Evolutionary conservation across 2,329 filamentous ascomycete genomes (phyloP), one percentile per base, ranked within the genome.

Genomic region (Clarireedia homoeocarpa): DNA sequence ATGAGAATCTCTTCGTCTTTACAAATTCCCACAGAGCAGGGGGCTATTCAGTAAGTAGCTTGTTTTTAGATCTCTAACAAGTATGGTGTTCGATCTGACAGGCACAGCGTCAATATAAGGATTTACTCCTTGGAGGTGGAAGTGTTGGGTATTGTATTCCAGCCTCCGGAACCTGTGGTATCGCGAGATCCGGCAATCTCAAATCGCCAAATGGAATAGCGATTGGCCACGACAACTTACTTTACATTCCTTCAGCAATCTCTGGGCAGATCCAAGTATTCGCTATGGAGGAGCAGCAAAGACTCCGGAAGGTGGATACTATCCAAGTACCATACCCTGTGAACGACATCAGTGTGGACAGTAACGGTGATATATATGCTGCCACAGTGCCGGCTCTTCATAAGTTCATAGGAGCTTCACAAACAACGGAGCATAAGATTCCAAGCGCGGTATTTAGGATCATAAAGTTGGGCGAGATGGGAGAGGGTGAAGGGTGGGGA

Each of bases 301-400:
- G 17, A n/a, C 56, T 69, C 2, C 50, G 57, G n/a, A 51, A 62
- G 23, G 40, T 65, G 49, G 65, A 63, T 47, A 61, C 59, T 2
- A 69, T 73, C 47, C 54, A 51, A 61, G 30, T 66, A 6, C 61
- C 65, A 4, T 58, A 67, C 17, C 67, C 69, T 0, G 59, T 72
- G 1, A 71, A 72, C 54, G 71, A 72, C 49, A 57, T 73, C 6
- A 68, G 65, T 0, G 57, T 71, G 14, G 71, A 73, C 51, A 56
- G 55, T 1, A 64, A 70, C 20, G 71, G 71, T 1, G 66, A 71
- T 45, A 65, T 73, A 39, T 69, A 66, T 53, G 70, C 63, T 1
- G 69, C 70, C 2, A 65, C 62, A 0, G 60, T 73, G 39, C 70
- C 71, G 0, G 63, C 66, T 36, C n/a, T 59, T 1, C 50, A 67